Evolutionary conservation across 345 rosid genomes (phyloP), one percentile per base, ranked within the genome.

Genomic region (Garcia nutans): DNA sequence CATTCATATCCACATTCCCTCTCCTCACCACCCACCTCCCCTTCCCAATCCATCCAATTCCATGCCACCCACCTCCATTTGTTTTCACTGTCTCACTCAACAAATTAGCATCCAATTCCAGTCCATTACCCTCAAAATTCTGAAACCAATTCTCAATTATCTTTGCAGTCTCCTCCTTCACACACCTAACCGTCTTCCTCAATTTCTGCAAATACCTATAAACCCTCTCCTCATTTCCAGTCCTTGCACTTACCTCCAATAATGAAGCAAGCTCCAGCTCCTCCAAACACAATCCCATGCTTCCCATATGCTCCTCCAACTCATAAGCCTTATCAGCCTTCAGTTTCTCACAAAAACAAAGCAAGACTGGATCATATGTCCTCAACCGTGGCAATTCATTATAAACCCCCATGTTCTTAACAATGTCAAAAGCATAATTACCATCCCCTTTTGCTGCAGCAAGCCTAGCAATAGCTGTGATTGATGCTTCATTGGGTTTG

Each of bases 1-100:
- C 97, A 49, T 47, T 74, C 44, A 41, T 68, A 59, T 84, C 81
- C 57, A 87, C 91, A 66, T 13, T 80, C 73, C 88, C 94, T 80
- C 85, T 90, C 78, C 71, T 79, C 81, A 89, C 88, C 45, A 68
- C 77, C 95, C 93, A 94, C 69, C 80, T 89, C 37, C 96, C 97
- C 60, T 86, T 75, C 73, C 97, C 97, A 78, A 89, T 79, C 97
- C 97, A 95, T 20, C 99, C 99, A 57, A 88, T 71, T 65, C 99
- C 97, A 75, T 95, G 97, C 97, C 96, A 95, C 73, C 99, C 97
- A 1, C 94, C 97, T 13, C 97, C 97, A 74, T 92, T 95, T 82
- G 79, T 91, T 68, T 72, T 56, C 82, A 83, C 69, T 16, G 84
- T 82, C 15, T 79, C 88, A 79, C 83, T 84, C 82, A 85, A 82